Conservation (phyloP, 768 basidiomycete species). For the Naganishia randhawae region DNA sequence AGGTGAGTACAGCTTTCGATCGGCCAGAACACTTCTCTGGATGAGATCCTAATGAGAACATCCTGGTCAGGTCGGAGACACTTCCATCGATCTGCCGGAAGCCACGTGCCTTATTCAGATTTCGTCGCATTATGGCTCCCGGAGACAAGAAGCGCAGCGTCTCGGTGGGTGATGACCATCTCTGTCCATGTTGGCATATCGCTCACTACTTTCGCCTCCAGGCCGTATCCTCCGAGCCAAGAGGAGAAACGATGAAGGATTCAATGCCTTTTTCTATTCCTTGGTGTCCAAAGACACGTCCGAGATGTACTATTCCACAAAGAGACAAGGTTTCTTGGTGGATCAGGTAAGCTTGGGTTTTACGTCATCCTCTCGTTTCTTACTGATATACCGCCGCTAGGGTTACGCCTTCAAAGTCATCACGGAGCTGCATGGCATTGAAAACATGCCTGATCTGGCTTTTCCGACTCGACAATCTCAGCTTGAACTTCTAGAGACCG, state of each 20-base stretch:
- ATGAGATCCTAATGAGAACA: not conserved
- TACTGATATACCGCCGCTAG: slow-evolving; percentile 16
- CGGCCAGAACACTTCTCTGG: not conserved
- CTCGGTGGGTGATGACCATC: slow-evolving; percentile 60
- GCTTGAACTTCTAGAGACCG: slow-evolving; percentile 90
- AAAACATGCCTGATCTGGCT: slow-evolving; percentile 78
- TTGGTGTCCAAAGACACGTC: slow-evolving; percentile 98
- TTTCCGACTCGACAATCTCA: slow-evolving; percentile 88
- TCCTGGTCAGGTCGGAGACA: slow-evolving; percentile 82
- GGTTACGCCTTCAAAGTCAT: slow-evolving; percentile 99
- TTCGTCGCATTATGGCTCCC: slow-evolving; percentile 96
- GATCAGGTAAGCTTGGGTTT: slow-evolving; percentile 60
- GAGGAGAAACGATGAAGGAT: slow-evolving; percentile 95
- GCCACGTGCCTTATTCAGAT: slow-evolving; percentile 99
- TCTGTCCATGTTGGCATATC: not conserved
- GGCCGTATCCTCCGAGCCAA: slow-evolving; percentile 96
- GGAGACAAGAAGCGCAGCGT: slow-evolving; percentile 94
- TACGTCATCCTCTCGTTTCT: not conserved
- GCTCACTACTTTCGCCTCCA: slow-evolving; percentile 41
- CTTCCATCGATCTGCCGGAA: slow-evolving; percentile 96
- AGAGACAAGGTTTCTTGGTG: slow-evolving; percentile 96
- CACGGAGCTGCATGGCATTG: slow-evolving; percentile 90
- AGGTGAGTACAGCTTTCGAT: slow-evolving; percentile 56
- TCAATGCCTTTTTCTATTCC: slow-evolving; percentile 99
- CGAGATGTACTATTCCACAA: slow-evolving; percentile 99